Evolutionary conservation across 176 grass and related monocot species (phyloP), one percentile per base, ranked within the genome.

Genomic region (Juncus effusus): DNA sequence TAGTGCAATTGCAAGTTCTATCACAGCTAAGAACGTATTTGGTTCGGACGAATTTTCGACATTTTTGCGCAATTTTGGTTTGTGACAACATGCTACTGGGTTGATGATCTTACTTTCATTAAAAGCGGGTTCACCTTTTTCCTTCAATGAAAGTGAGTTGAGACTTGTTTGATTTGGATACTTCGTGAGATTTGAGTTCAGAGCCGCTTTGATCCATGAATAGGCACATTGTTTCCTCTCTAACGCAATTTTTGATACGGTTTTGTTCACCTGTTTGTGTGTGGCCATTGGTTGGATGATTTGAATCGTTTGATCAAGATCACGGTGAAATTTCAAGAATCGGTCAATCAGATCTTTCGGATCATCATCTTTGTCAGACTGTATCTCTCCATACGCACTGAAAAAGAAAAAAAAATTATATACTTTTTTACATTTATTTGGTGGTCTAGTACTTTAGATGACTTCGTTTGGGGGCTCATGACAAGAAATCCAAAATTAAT

Each of bases 201-300:
- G 57, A 39, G 93, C 88, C 38, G 77, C 67, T 76, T 87, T 86
- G 77, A 97, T 81, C 93, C 88, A 97, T 63, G 71, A 75, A 47
- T 85, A 72, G 51, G 85, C 85, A 52, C 67, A 83, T 16, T 83
- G 74, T 51, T 86, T 91, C 73, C 82, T 92, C 60, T 92, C 82
- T 36, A 68, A 13, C 37, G 80, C 85, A 56, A 76, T 62, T 74
- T 89, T 88, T 8, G 35, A 77, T 3, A 53, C 45, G 6, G 81
- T 69, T 76, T 66, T 95, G 9, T 70, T 83, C 5, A 55, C 35
- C 38, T 83, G 59, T 11, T 59, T 81, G 41, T 80, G 51, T 54
- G n/a, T 82, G 13, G 59, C 67, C 42, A 92, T 74, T 59, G 85
- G 83, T 74, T 97, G 80, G 14, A 61, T 74, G 16, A 84, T 65